Percentiles rank a stretch among this genome's conserved stretches.
Conservation (phyloP, 768 basidiomycete genomes). For the Auricularia sp. region DNA sequence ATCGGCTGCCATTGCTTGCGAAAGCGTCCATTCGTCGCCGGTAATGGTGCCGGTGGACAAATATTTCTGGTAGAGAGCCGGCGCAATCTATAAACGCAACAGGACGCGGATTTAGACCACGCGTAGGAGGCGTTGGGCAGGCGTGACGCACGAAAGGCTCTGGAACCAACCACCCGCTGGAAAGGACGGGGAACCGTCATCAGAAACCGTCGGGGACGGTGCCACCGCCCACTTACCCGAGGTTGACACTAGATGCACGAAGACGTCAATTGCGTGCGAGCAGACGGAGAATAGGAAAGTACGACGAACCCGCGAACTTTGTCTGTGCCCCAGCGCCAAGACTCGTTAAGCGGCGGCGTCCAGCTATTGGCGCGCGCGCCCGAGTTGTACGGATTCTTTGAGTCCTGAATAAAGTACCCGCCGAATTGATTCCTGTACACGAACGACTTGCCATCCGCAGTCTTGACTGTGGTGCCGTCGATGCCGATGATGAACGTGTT, state of each 20-base stretch:
- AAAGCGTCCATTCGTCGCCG: constrained; percentile 74
- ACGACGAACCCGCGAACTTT: constrained; percentile 52
- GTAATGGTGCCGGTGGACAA: constrained; percentile 31
- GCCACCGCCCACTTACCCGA: constrained; percentile 33
- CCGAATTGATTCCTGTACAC: constrained; percentile 75
- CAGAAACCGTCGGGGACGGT: not conserved
- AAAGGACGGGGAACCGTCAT: not conserved
- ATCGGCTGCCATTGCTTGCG: constrained; percentile 56
- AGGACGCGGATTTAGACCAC: not conserved
- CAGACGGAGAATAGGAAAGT: not conserved
- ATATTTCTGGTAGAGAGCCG: constrained; percentile 67
- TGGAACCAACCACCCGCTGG: constrained; percentile 70
- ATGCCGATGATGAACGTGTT: constrained; percentile 52
- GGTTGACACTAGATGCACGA: constrained; percentile 51
- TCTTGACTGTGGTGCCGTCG: constrained; percentile 67
- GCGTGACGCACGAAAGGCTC: constrained; percentile 42
- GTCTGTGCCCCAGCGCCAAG: constrained; percentile 68
- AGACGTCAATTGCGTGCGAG: not conserved
- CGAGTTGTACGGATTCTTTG: constrained; percentile 74
- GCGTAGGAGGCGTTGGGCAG: no score
- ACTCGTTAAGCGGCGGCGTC: constrained; percentile 74
- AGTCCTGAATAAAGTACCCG: constrained; percentile 83
- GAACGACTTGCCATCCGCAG: constrained; percentile 77
- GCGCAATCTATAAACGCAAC: constrained; percentile 32
- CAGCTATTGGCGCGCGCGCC: constrained; percentile 73